Evolutionary conservation across 2,329 filamentous ascomycete species (phyloP), one percentile per base, ranked within the genome.

Genomic region (Apiospora saccharicola): DNA sequence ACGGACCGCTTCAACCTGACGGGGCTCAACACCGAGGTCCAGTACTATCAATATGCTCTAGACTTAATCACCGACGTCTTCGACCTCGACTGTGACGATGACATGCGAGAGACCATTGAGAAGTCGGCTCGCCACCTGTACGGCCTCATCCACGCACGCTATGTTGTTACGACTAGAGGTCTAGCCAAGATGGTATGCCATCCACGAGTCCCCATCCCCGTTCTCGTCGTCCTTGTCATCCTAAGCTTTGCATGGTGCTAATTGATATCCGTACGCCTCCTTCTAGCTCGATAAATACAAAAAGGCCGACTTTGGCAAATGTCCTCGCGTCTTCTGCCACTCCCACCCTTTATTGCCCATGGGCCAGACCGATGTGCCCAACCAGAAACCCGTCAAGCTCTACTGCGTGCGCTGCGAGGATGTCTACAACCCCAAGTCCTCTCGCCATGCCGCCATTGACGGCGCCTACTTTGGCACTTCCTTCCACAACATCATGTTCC

Each of bases 401-500:
- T 99, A 98, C 89, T 99, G 96, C 84, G 92, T 93, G 68, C 94
- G 95, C 78, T 99, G 96, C 87, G 96, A 99, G 87, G 96, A 99
- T 82, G 93, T 97, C 73, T 99, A 99, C 88, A 98, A 98, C 84
- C 96, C 96, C 64, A 99, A 99, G 83, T 98, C 96, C 4, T 85
- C 94, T 26, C 94, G 96, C 41, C 96, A 99, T 84, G 95, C 95
- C 69, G 90, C 93, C 73, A 98, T 99, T 79, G 96, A 99, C 81
- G 96, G 96, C 75, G 96, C 96, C 75, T 99, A 98, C 88, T 99
- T 99, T 78, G 96, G 96, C 77, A 95, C 96, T 68, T 97, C 94
- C 3, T 99, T 99, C 87, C 96, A 98, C 88, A 98, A 98, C 85
- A 98, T 99, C 83, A 91, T 99, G 74, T 98, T 99, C 87, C 96